A percentile compares a stretch with the other conserved stretches of the same genome.
phyloP scores from a whole-genome alignment of 2,329 filamentous ascomycete genomes.

The Penicillium crustosum region DNA sequence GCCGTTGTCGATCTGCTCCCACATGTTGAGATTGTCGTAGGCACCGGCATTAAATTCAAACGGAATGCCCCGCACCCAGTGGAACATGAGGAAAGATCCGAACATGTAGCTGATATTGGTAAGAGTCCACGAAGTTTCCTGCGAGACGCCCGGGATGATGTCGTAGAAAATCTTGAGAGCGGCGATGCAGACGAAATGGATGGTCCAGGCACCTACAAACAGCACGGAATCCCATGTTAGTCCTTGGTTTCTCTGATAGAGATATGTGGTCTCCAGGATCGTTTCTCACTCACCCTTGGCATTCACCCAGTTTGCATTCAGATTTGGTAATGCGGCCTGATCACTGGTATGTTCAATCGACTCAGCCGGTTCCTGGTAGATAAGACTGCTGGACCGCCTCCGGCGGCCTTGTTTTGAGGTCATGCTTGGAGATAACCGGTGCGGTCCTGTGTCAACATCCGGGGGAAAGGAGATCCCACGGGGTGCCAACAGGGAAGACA shows the following conservation, averaged over 20 bases:
- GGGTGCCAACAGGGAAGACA: slow-evolving; percentile 88
- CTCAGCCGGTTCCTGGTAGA: slow-evolving; percentile 96
- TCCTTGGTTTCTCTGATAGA: slow-evolving; percentile 3
- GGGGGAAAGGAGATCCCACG: slow-evolving; percentile 90
- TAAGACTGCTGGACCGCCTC: slow-evolving; percentile 95
- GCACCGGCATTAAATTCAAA: slow-evolving; percentile 99
- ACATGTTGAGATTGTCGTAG: slow-evolving; percentile 99
- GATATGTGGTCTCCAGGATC: slow-evolving; percentile 3
- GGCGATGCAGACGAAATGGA: slow-evolving; percentile 90
- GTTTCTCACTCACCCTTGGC: slow-evolving; percentile 74
- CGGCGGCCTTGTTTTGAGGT: slow-evolving; percentile 70
- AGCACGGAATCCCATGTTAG: slow-evolving; percentile 7
- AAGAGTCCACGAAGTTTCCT: slow-evolving; percentile 97
- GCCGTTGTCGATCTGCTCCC: slow-evolving; percentile 99
- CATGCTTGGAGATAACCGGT: slow-evolving; percentile 60
- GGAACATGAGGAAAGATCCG: slow-evolving; percentile 98
- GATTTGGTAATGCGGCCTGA: slow-evolving; percentile 88
- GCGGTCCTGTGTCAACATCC: slow-evolving; percentile 67
- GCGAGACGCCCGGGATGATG: slow-evolving; percentile 91
- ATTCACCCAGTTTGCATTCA: slow-evolving; percentile 99
- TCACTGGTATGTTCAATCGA: slow-evolving; percentile 97
- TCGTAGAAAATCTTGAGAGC: slow-evolving; percentile 95
- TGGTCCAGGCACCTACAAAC: slow-evolving; percentile 84
- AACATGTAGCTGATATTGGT: slow-evolving; percentile 99
- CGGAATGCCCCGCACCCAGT: slow-evolving; percentile 94